Base-by-base conservation (phyloP, 2,329 filamentous ascomycete genomes). In the Neoascochyta sp. region DNA sequence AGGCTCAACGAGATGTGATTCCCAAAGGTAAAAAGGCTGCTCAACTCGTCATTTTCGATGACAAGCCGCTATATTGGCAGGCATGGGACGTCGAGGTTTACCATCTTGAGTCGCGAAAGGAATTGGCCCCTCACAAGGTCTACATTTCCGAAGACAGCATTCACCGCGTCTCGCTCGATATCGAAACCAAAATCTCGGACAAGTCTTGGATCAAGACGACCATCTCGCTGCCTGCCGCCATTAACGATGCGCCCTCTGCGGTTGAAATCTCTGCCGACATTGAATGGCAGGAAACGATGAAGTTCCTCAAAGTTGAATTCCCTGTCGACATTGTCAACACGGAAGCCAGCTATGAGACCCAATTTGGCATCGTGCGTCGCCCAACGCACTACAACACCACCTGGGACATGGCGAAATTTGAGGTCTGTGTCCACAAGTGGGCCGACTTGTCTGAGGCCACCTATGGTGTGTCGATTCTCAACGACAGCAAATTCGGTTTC, bases 301-400 rank as follows among this genome's bases (percentile, higher is more conserved):
- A 92, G 59, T 96, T 96, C 73, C 76, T 98, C 56, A 98, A 98
- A 71, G 90, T 96, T 28, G 92, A 98, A 62, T 98, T 98, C 66
- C 90, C 92, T 0, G 89, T 95, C 41, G 83, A 93, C 52, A 75
- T 96, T 42, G 78, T 80, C 47, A 95, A 90, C 64, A 94, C 83
- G 0, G 88, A 95, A 64, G 92, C 92, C 17, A 86, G 81, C 9
- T 98, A 98, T 62, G 92, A 98, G 64, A 94, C 87, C 6, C 89
- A 95, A 53, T 96, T 86, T 55, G 90, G 90, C 48, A 79, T 95
- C 47, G 81, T 92, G 41, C 80, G 80, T 47, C 78, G 92, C 16
- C 90, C 92, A 3, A 98, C 92, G 0, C 92, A 98, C 67, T 96
- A 95, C 75, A 98, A 98, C 68, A 98, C 92, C 3, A 83, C 78